A percentile compares a stretch with the other conserved stretches of the same genome.
These are phyloP conservation scores for Penicillium occitanis DNA, from an alignment of 2,329 filamentous ascomycete genomes.

Conservation along the genomic window DNA sequence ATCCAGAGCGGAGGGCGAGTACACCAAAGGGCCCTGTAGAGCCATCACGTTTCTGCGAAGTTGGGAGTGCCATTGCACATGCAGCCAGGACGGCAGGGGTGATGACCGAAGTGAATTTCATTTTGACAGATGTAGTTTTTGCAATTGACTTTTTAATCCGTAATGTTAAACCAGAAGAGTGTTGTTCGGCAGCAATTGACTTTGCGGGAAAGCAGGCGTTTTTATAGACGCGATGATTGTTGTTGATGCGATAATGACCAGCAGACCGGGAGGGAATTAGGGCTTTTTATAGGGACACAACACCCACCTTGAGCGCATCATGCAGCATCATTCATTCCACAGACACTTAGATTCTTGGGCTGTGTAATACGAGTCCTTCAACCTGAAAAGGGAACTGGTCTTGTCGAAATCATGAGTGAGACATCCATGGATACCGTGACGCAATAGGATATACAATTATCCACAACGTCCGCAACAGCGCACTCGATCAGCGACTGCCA, in stretches of 20 bases:
- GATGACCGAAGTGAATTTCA: slow-evolving; percentile 26
- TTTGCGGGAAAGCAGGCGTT: background rate
- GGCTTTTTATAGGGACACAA: slow-evolving; percentile 8
- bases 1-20: slow-evolving; percentile 48
- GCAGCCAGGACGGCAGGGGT: slow-evolving; percentile 28
- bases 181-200: background rate
- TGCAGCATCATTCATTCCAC: background rate
- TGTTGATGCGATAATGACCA: slow-evolving; percentile 13
- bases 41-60: slow-evolving; percentile 17
- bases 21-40: slow-evolving; percentile 41
- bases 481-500: background rate
- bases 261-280: slow-evolving; percentile 8
- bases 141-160: background rate
- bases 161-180: background rate
- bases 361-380: background rate
- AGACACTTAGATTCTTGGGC: background rate
- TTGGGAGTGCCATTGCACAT: slow-evolving; percentile 26
- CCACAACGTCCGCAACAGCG: background rate
- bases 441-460: background rate
- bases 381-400: background rate
- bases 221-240: background rate
- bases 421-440: background rate
- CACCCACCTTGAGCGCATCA: background rate
- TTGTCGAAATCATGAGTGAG: background rate
- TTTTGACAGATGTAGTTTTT: slow-evolving; percentile 19